Evolutionary conservation across 208 protist genomes (phyloP), one percentile per base, ranked within the genome.

Genomic region (Crithidia brevicula): DNA sequence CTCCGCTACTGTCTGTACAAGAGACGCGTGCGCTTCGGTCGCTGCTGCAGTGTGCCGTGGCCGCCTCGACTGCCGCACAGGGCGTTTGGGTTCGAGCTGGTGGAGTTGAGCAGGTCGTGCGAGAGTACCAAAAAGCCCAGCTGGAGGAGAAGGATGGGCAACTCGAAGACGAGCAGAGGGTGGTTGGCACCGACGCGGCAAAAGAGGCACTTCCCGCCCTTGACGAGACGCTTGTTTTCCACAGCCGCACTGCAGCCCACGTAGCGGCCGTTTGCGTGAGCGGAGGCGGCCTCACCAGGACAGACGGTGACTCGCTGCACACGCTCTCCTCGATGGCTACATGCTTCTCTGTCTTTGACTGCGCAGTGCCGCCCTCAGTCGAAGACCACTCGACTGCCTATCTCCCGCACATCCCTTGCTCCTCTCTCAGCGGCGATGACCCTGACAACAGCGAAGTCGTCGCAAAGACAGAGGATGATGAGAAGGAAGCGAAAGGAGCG

Each of bases 1-100:
- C 22, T 6, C 16, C 30, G 9, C n/a, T 1, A 18, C 45, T 73
- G 45, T 62, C 72, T 9, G 8, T 49, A n/a, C 5, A 30, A 6
- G 43, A 79, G 59, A 31, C 38, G 16, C 43, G 31, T 27, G 25
- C 10, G 23, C 28, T 72, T 18, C 51, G 56, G 15, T 45, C 66
- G n/a, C 53, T 70, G 34, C 57, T 79, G 34, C 74, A 74, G 31
- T 69, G 74, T 23, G 67, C 66, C 18, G 43, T 74, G 33, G 49
- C 49, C 11, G 47, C 68, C 45, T 59, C 66, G 13, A 49, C 61
- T 5, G 67, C 62, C 15, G 51, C 54, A 30, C 45, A 68, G 33
- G 57, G 45, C 4, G 52, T 69, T 9, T 70, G 67, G 59, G 52
- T 79, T 13, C 62, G 67, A 8, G 47, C 61, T 3, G 33, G n/a